Base-by-base conservation (phyloP, 164 flowering plant species). In the Aristolochia contorta region DNA sequence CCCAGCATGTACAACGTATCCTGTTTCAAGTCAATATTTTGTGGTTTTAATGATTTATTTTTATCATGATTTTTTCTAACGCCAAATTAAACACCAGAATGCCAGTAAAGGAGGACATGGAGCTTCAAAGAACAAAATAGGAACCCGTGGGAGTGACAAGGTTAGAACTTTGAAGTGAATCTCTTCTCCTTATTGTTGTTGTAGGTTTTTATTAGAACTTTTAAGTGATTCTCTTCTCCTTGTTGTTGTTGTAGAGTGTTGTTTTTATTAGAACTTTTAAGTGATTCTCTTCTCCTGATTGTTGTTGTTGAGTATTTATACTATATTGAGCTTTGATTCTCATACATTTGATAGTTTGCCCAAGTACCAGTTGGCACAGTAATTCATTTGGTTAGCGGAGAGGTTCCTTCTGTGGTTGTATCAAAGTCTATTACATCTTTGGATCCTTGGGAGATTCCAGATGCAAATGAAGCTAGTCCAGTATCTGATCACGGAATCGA, bases 281-380 rank as follows among this genome's bases (percentile, higher is more conserved):
- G 45, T 49, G 22, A 37, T 60, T 56, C 18, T 51, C 12, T 45
- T 30, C 12, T 57, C 16, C 30, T 46, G 57, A 27, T 27, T 5
- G 54, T 52, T 6, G 19, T 12, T 23, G 19, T 30, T 10, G 43
- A 37, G 43, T 6, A 27, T 37, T 37, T 37, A 8, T 37, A 0
- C 1, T 7, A 8, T 37, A 37, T 37, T 37, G 43, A 37, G 3
- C 30, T 5, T n/a, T 27, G 30, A 27, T 27, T 27, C 30, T 27
- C 30, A 27, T 27, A 27, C 2, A 8, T 69, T 47, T 71, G 47
- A 51, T 68, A 89, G 98, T 82, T 87, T 61, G 83, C 83, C 49
- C 81, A 58, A 61, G 96, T 91, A 27, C 99, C 97, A 56, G 75
- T 89, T 70, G 97, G 97, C 59, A 89, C 96, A 57, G 95, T 85